Evolutionary conservation across 352 stramenopile genomes (phyloP).

Genomic region (Phytophthora crassamura): DNA sequence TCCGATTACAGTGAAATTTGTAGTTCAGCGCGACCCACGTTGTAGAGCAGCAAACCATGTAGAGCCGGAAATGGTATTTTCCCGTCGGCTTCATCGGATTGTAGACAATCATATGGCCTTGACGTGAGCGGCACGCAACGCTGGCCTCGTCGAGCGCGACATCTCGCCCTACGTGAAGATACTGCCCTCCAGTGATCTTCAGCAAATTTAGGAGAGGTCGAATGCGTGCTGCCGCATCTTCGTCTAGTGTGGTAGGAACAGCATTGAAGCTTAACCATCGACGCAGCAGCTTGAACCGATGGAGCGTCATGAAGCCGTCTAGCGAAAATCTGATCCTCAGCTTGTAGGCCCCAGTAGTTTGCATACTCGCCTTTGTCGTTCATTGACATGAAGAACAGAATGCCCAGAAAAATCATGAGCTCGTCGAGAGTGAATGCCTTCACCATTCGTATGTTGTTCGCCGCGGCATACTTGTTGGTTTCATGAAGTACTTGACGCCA

Average conservation of each 20-base stretch:
- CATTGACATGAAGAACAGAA: conserved; percentile 5
- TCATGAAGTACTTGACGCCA: conserved; percentile 8
- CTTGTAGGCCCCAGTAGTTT: conserved; percentile 1
- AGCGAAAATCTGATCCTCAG: not conserved
- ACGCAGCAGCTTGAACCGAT: too few relatives aligned
- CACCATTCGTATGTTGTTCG: too few relatives aligned
- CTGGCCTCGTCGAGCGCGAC: conserved; percentile 1
- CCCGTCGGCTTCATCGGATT: conserved; percentile 1
- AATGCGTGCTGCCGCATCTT: not conserved
- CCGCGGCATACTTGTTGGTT: not conserved
- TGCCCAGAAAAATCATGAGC: conserved; percentile 8
- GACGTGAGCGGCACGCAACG: not conserved
- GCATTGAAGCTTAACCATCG: too few relatives aligned
- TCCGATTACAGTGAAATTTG: conserved; percentile 15
- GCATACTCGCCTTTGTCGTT: conserved; percentile 6
- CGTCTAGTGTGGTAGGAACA: too few relatives aligned
- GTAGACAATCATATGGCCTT: not conserved
- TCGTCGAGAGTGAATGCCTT: not conserved
- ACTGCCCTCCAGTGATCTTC: not conserved
- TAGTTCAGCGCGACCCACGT: conserved; percentile 5
- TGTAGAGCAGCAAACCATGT: conserved; percentile 7
- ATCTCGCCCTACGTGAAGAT: not conserved
- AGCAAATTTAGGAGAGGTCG: not conserved
- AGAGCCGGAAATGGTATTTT: conserved; percentile 7
- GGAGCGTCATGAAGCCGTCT: too few relatives aligned